Conservation (phyloP, 805 yeast species). For the Maudiozyma barnettii region DNA sequence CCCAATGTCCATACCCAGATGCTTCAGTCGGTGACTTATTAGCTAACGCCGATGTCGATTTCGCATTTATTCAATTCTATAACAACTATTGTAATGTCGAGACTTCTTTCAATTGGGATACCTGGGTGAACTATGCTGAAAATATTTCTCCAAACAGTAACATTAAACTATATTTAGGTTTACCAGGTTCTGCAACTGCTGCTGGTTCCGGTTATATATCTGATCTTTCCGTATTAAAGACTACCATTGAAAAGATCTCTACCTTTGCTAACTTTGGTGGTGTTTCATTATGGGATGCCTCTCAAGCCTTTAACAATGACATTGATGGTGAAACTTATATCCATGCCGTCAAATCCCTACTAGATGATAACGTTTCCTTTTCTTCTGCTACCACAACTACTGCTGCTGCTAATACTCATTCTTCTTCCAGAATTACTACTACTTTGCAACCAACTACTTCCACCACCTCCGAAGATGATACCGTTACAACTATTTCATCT, state of each 20-base stretch:
- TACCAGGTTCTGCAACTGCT: conserved; percentile 55
- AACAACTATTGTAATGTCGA: conserved; percentile 67
- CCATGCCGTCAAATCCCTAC: conserved; percentile 34
- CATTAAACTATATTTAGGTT: conserved; percentile 63
- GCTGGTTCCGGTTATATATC: conserved; percentile 58
- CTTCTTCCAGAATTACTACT: conserved; percentile 7
- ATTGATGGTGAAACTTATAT: conserved; percentile 38
- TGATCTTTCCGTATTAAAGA: conserved; percentile 30
- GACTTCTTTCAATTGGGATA: conserved; percentile 52
- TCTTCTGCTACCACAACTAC: conserved; percentile 8
- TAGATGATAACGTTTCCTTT: conserved; percentile 20
- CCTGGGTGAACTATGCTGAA: conserved; percentile 61
- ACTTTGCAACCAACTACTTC: conserved; percentile 10
- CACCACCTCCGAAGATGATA: conserved; percentile 9
- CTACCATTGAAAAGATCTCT: conserved; percentile 62
- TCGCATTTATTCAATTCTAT: conserved; percentile 80
- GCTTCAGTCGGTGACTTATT: conserved; percentile 51
- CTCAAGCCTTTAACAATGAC: conserved; percentile 48
- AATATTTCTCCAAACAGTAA: conserved; percentile 54
- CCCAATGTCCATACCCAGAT: conserved; percentile 88
- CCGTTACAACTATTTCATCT: conserved; percentile 10
- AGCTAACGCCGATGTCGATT: conserved; percentile 57
- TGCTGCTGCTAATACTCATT: conserved; percentile 9
- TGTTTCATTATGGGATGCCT: conserved; percentile 85
- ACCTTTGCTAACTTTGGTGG: conserved; percentile 73